phyloP scores from a whole-genome alignment of 495 filamentous ascomycete species.

The Xylaria nigripes region DNA sequence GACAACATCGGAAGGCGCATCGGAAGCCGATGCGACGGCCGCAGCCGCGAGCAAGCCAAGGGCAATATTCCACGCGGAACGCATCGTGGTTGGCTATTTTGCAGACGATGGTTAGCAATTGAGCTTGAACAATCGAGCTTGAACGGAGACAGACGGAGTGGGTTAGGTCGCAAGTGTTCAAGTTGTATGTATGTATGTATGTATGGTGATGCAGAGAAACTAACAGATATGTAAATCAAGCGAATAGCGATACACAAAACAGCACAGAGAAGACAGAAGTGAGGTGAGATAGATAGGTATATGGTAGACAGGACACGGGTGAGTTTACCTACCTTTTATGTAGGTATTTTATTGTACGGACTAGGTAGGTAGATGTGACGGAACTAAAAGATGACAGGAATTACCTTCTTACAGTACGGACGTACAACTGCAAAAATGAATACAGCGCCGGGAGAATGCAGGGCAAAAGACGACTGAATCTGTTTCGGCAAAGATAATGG shows the following conservation, averaged over 20 bases:
- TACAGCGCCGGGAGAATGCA: background rate
- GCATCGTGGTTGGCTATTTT: slow-evolving; percentile 39
- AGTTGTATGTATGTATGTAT: too few species aligned
- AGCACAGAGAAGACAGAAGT: background rate
- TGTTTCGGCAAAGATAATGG: slow-evolving; percentile 16
- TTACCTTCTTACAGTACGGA: slow-evolving; percentile 2
- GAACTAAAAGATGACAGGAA: background rate
- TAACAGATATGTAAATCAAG: background rate
- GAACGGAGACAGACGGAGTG: too few species aligned
- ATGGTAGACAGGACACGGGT: background rate
- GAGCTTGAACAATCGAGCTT: background rate
- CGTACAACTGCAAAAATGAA: background rate
- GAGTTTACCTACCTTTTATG: background rate
- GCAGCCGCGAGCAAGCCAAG: slow-evolving; percentile 54
- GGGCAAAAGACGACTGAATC: background rate
- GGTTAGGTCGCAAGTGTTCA: too few species aligned
- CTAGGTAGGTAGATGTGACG: background rate
- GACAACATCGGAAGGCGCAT: slow-evolving; percentile 63
- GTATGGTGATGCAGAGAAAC: background rate
- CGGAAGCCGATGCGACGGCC: slow-evolving; percentile 50
- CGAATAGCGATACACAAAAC: background rate
- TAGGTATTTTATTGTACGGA: background rate
- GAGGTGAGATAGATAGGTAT: background rate
- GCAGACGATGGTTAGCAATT: slow-evolving; percentile 8
- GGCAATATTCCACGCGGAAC: slow-evolving; percentile 41